Evolutionary conservation across 2,329 filamentous ascomycete species (phyloP).

Genomic region (Daldinia sp.): DNA sequence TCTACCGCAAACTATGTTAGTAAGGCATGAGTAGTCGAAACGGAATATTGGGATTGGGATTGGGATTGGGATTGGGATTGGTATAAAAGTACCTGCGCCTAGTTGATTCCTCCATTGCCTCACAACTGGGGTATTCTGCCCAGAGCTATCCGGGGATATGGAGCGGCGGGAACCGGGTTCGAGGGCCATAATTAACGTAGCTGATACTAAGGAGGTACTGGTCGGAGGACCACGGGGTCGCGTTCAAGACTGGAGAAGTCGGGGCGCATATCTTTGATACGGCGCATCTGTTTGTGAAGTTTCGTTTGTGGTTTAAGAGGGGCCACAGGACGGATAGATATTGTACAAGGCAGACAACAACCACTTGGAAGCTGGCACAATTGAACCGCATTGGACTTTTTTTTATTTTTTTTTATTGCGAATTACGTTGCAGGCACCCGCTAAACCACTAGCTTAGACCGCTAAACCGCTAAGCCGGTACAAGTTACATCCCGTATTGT

Average conservation of each 20-base stretch:
- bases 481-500: neutral
- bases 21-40: slow-evolving; percentile 6
- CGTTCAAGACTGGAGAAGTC: slow-evolving; percentile 28
- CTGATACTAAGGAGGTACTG: slow-evolving; percentile 41
- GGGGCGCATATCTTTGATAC: slow-evolving; percentile 43
- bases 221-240: slow-evolving; percentile 41
- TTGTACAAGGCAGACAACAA: slow-evolving; percentile 13
- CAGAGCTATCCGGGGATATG: slow-evolving; percentile 82
- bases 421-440: slow-evolving; percentile 41
- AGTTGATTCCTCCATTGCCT: slow-evolving; percentile 81
- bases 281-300: slow-evolving; percentile 37
- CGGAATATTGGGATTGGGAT: slow-evolving; percentile 17
- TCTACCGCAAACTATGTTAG: slow-evolving; percentile 52
- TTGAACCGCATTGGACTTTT: slow-evolving; percentile 29
- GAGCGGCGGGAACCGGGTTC: slow-evolving; percentile 67
- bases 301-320: slow-evolving; percentile 20
- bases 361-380: slow-evolving; percentile 8
- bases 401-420: too few relatives aligned
- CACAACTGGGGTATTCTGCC: slow-evolving; percentile 77
- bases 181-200: slow-evolving; percentile 64
- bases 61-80: slow-evolving; percentile 22
- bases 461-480: slow-evolving; percentile 24
- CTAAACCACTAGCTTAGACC: slow-evolving; percentile 25
- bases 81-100: slow-evolving; percentile 77
- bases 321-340: slow-evolving; percentile 32